A percentile compares a stretch with the other conserved stretches of the same genome.
phyloP scores from a whole-genome alignment of 148 eudicot genomes.

The Rhododendron kiyosumense region DNA sequence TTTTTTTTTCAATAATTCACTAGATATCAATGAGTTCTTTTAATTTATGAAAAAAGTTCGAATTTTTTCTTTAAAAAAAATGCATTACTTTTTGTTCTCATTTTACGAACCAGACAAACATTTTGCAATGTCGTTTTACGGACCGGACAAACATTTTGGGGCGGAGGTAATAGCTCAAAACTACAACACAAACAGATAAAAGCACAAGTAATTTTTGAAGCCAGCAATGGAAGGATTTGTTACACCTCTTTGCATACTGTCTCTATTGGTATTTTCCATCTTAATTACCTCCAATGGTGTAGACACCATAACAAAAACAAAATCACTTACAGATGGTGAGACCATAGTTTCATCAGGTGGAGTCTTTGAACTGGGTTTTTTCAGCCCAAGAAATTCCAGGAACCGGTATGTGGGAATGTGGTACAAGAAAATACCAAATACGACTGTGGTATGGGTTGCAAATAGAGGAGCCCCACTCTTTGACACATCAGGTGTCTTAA shows the following conservation, averaged over 20 bases:
- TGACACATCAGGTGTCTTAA: not conserved
- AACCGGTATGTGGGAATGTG: not conserved
- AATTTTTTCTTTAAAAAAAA: too few relatives aligned
- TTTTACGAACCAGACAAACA: too few relatives aligned
- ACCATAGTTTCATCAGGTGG: not conserved
- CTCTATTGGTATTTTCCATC: not conserved
- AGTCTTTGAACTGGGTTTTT: conserved; percentile 9
- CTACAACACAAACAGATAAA: too few relatives aligned
- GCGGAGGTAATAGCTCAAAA: too few relatives aligned
- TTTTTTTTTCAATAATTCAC: too few relatives aligned
- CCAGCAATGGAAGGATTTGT: not conserved
- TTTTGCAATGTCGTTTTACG: too few relatives aligned
- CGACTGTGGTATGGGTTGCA: not conserved
- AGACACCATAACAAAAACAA: not conserved
- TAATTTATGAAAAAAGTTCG: too few relatives aligned
- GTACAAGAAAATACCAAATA: conserved; percentile 12
- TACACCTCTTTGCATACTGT: not conserved
- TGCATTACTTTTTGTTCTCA: too few relatives aligned
- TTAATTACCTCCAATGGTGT: not conserved
- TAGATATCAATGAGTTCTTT: too few relatives aligned
- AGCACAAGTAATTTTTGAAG: too few relatives aligned
- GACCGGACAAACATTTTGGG: too few relatives aligned
- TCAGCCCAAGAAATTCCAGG: not conserved
- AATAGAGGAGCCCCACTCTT: not conserved
- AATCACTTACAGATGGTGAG: not conserved